Evolutionary conservation across 78 protist species (phyloP), one percentile per base, ranked within the genome.

Genomic region (Polysphondylium violaceum): DNA sequence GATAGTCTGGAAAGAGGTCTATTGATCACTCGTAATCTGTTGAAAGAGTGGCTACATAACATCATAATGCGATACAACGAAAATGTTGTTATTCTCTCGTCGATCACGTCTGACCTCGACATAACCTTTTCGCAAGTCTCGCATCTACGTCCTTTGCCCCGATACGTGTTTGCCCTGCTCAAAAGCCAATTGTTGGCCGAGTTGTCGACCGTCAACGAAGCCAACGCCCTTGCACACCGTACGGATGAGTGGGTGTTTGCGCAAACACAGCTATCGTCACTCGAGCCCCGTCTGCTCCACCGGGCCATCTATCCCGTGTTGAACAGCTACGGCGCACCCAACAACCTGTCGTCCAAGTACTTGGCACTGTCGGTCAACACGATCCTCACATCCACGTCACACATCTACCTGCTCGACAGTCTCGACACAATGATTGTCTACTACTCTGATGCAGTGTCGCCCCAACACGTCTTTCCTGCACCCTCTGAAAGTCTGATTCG

Each of bases 231-330:
- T 4, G 11, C 16, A 17, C 29, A n/a, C 36, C 38, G 51, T 16
- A 68, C 89, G 16, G 89, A 81, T 55, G 77, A 81, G 21, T 81
- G 89, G 89, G 23, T 81, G 1, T 81, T 27, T 56, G 17, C 17
- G 38, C 89, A 81, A 72, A 50, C 53, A 25, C 21, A 55, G n/a
- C 40, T 36, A 2, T 21, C 29, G 9, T 44, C 64, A 12, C 25
- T 81, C 35, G 89, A 81, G 8, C 89, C 76, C 25, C 36, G 77
- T 25, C 41, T 68, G 36, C 23, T 81, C 17, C 77, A 81, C n/a
- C 76, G 89, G 25, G 64, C 77, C 19, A 55, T 81, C n/a, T 81
- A 81, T 56, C 89, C 89, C 9, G 59, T 68, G 0, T 44, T 81
- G 29, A 29, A 55, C 41, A 67, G 76, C 19, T 81, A 81, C 40